Base-by-base conservation (phyloP, 1,284 basidiomycete species). In the Ceratobasidium sp. region DNA sequence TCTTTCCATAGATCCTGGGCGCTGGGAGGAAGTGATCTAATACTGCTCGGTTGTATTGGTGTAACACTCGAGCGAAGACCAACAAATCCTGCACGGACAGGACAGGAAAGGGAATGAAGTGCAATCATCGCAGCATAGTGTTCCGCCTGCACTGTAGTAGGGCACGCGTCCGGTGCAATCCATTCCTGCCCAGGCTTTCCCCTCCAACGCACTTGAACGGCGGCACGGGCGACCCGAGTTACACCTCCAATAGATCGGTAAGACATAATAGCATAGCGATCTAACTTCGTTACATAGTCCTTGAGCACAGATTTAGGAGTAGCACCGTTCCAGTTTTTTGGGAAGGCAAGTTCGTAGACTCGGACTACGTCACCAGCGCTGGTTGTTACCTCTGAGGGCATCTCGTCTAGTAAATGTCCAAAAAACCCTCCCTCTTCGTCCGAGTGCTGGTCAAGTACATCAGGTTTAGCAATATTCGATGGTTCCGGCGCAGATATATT, bases 1-100 rank as follows among this genome's bases (percentile, higher is more conserved):
- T 98, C 96, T 78, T 96, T 94, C 98, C 98, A 99, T 52, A 99
- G 86, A 82, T 96, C 94, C 77, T 96, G 90, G 84, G 93, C 98
- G 12, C 90, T 89, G 0, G 92, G 87, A n/a, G 96, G 95, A 28
- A 99, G 87, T 12, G 91, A 83, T 80, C 94, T 87, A 83, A 93
- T 93, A 78, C 90, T 92, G 0, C 92, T 92, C 62, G 1, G 88
- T 87, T 15, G 84, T 78, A 46, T 91, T 9, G 71, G 59, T 4
- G 38, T 44, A 3, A 48, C 15, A 28, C 26, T 65, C n/a, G 71
- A 74, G 20, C 71, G 71, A n/a, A 74, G 61, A 7, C 71, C 71
- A 6, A 78, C 90, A 78, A 90, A 94, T 40, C 71, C 71, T 50
- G 71, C 71, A 12, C 71, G 59, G 48, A 64, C 33, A 54, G 71